phyloP scores from a whole-genome alignment of 192 early-diverging fungal genomes.

The Podila clonocystis region DNA sequence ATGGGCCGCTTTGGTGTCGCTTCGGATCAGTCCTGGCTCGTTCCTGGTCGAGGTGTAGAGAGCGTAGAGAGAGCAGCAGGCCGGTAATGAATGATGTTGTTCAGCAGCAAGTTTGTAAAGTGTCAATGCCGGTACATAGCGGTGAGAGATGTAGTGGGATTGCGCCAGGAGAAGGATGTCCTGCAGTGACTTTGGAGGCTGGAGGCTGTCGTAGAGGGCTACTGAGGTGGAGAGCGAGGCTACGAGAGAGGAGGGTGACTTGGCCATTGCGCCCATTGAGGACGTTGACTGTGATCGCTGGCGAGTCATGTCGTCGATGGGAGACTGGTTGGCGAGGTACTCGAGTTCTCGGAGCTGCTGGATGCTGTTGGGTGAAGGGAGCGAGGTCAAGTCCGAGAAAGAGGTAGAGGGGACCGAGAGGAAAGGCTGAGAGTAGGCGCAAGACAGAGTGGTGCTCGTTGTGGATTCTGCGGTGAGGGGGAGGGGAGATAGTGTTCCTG shows the following conservation, averaged over 20 bases:
- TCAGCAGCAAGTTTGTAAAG: constrained; percentile 41
- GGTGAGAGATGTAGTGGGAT: constrained; percentile 48
- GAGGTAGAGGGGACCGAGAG: not conserved
- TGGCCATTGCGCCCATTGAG: constrained; percentile 16
- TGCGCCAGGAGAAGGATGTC: constrained; percentile 48
- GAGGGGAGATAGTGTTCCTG: not conserved
- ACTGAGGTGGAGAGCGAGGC: constrained; percentile 26
- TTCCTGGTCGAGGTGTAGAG: constrained; percentile 41
- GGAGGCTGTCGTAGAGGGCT: constrained; percentile 17
- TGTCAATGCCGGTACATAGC: constrained; percentile 31
- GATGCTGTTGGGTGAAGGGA: constrained; percentile 6
- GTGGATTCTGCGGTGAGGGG: constrained; percentile 11
- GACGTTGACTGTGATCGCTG: constrained; percentile 40
- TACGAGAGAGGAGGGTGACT: constrained; percentile 12
- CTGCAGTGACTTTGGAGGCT: constrained; percentile 34
- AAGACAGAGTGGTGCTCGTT: constrained; percentile 30
- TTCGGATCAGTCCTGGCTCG: constrained; percentile 21
- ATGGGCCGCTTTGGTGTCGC: constrained; percentile 37
- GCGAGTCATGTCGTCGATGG: constrained; percentile 12
- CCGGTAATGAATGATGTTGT: constrained; percentile 34
- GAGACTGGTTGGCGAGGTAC: constrained; percentile 6
- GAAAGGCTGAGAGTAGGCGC: constrained; percentile 31
- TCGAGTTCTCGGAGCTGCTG: constrained; percentile 19
- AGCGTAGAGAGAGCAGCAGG: constrained; percentile 39
- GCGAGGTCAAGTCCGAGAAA: not conserved